A percentile compares a stretch with the other conserved stretches of the same genome.
phyloP scores from a whole-genome alignment of 306 rosid species.

The Casuarina glauca region DNA sequence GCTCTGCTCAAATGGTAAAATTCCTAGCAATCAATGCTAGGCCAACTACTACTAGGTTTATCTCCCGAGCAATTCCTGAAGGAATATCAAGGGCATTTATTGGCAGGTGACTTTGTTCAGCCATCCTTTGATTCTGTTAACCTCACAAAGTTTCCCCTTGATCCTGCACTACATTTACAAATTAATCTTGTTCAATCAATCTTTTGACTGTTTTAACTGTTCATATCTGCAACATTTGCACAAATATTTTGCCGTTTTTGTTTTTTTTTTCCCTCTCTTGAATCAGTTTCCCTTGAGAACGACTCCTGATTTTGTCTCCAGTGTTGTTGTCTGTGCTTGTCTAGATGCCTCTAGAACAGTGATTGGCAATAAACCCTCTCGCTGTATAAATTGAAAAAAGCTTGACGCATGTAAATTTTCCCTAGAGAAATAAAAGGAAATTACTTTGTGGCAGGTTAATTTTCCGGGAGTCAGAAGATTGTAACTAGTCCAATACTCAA shows the following conservation, averaged over 20 bases:
- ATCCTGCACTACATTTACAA: background rate
- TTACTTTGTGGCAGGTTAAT: background rate
- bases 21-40: conserved; percentile 84
- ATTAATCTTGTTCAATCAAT: background rate
- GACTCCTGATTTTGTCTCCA: background rate
- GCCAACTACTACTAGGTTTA: conserved; percentile 80
- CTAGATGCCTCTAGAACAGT: background rate
- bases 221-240: background rate
- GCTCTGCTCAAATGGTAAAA: conserved; percentile 97
- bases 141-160: background rate
- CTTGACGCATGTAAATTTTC: background rate
- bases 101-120: conserved; percentile 73
- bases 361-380: background rate
- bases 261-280: background rate
- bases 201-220: background rate
- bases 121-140: background rate
- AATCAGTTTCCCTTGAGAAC: background rate
- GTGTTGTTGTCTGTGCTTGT: background rate
- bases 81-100: conserved; percentile 85
- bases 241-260: background rate
- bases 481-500: background rate
- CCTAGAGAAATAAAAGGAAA: background rate
- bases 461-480: background rate
- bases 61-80: conserved; percentile 75
- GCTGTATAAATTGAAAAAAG: background rate